Conservation (phyloP, 1,284 basidiomycete genomes). For the Cutaneotrichosporon mucoides region DNA sequence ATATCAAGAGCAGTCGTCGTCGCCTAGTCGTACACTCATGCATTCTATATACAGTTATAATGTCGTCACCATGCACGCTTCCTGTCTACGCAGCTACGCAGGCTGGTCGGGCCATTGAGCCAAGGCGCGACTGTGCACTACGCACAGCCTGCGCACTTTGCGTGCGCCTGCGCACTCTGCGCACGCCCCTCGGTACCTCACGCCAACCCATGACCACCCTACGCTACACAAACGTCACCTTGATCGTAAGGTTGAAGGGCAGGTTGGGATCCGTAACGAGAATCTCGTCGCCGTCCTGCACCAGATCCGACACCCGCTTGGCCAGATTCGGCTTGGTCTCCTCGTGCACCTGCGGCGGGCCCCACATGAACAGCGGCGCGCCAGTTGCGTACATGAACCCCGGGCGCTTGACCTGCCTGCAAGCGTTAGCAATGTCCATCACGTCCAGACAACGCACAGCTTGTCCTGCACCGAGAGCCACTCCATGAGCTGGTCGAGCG, state of each 20-base stretch:
- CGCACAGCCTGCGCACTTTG: no score
- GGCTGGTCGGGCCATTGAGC: no score
- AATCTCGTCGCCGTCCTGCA: constrained; percentile 69
- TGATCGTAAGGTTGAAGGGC: constrained; percentile 79
- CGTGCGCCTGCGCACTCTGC: no score
- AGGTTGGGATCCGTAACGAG: constrained; percentile 81
- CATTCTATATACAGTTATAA: not conserved
- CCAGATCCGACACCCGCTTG: constrained; percentile 76
- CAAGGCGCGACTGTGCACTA: no score
- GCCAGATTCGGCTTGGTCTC: constrained; percentile 82
- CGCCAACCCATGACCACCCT: not conserved
- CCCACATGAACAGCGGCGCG: constrained; percentile 83
- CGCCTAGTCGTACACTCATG: no score
- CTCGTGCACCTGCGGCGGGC: constrained; percentile 81
- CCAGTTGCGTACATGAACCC: constrained; percentile 63
- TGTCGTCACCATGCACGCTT: not conserved
- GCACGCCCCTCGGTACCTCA: no score
- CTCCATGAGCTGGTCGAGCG: constrained; percentile 79
- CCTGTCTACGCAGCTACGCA: no score
- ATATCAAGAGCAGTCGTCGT: no score
- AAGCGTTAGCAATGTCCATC: not conserved
- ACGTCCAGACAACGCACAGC: constrained; percentile 60
- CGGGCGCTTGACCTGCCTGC: constrained; percentile 87
- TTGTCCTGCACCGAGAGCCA: constrained; percentile 77
- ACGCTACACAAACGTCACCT: constrained; percentile 50